These are phyloP conservation scores for Mycena pura DNA, from an alignment of 768 basidiomycete species.

Conservation along the genomic window DNA sequence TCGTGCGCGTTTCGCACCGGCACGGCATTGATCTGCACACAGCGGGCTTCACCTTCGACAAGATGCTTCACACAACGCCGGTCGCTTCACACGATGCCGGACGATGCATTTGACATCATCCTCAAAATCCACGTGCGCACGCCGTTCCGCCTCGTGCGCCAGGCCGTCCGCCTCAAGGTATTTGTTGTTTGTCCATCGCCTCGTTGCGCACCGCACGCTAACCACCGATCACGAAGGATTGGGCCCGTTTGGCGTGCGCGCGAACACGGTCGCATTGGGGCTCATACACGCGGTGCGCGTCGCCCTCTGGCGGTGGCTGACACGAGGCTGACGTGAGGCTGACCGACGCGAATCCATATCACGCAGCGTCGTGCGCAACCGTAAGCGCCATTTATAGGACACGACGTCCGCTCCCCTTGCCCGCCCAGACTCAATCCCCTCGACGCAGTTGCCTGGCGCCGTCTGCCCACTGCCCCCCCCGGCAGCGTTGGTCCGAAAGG, in stretches of 20 bases:
- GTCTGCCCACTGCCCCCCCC: no score
- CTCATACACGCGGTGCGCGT: constrained; percentile 75
- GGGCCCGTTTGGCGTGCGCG: constrained; percentile 83
- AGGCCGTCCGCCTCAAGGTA: constrained; percentile 86
- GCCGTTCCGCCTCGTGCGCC: constrained; percentile 84
- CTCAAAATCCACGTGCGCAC: constrained; percentile 86
- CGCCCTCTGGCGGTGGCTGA: no score
- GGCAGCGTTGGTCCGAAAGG: no score
- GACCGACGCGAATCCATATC: constrained; percentile 83
- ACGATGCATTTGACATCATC: constrained; percentile 83
- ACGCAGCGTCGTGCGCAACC: no score
- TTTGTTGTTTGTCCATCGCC: constrained; percentile 23
- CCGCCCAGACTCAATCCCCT: no score
- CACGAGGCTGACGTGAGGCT: constrained; percentile 48
- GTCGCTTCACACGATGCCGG: no score
- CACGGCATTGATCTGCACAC: background rate
- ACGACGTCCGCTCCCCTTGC: no score
- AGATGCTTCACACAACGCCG: constrained; percentile 92
- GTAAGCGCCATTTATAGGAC: no score
- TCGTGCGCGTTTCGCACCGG: background rate
- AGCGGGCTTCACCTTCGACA: constrained; percentile 84
- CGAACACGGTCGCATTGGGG: constrained; percentile 83
- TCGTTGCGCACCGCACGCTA: background rate
- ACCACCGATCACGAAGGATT: constrained; percentile 61
- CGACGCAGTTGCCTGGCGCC: no score